Conservation (phyloP, 306 rosid genomes). For the Canavalia ensiformis region DNA sequence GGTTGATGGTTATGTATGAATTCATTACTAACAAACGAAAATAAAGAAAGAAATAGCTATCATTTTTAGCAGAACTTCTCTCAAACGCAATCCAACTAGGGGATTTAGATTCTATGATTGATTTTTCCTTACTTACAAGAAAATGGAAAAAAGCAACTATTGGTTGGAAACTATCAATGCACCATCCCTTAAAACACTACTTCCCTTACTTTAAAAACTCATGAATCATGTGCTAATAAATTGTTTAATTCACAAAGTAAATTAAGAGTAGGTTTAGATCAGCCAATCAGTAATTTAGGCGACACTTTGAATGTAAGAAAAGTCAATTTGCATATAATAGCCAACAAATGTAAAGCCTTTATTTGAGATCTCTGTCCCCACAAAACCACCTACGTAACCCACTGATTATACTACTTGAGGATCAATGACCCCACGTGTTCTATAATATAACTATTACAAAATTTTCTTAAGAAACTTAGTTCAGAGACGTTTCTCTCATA, state of each 20-base stretch:
- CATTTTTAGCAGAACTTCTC: slow-evolving; percentile 17
- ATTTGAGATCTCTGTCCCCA: slow-evolving; percentile 46
- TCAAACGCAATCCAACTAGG: neutral
- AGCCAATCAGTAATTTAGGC: slow-evolving; percentile 6
- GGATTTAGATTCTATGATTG: slow-evolving; percentile 10
- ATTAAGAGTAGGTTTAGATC: neutral
- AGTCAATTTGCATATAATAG: slow-evolving; percentile 38
- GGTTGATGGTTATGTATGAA: neutral
- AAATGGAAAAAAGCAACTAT: slow-evolving; percentile 10
- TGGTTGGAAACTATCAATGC: slow-evolving; percentile 5
- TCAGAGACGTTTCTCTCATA: neutral
- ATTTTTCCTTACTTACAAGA: neutral
- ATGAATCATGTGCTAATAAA: neutral
- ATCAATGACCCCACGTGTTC: slow-evolving; percentile 16
- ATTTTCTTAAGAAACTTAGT: slow-evolving; percentile 12
- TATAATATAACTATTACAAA: neutral
- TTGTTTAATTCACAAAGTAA: slow-evolving; percentile 19
- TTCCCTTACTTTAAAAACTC: neutral
- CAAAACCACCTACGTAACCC: slow-evolving; percentile 1
- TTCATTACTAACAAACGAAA: neutral
- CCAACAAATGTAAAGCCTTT: slow-evolving; percentile 25
- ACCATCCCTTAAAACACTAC: neutral
- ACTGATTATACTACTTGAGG: neutral
- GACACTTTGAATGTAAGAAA: slow-evolving; percentile 55
- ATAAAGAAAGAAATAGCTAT: slow-evolving; percentile 1